These are phyloP conservation scores for Solanum ossicruentum DNA, from an alignment of 257 asterid genomes.

Conservation along the genomic window DNA sequence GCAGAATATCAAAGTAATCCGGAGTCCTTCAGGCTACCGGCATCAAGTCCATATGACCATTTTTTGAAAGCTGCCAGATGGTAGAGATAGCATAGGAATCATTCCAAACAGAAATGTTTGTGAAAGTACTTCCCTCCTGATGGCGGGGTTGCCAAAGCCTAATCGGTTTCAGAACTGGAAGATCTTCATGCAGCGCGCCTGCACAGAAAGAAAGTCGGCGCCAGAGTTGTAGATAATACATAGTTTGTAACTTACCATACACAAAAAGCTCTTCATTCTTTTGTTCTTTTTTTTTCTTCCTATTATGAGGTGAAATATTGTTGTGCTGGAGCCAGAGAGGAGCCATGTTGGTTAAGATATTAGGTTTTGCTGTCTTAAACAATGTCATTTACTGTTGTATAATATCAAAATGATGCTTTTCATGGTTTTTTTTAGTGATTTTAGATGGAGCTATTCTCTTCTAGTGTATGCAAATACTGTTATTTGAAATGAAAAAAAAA, in stretches of 20 bases:
- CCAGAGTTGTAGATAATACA: constrained; percentile 5
- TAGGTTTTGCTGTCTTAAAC: background rate
- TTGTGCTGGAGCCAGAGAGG: constrained; percentile 1
- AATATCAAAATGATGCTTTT: background rate
- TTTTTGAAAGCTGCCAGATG: constrained; percentile 92
- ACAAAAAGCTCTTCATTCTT: constrained; percentile 17
- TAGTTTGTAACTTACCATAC: constrained; percentile 1
- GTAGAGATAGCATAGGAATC: constrained; percentile 13
- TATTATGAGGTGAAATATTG: background rate
- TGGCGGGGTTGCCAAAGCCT: background rate
- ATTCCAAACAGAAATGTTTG: background rate
- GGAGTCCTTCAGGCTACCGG: constrained; percentile 51
- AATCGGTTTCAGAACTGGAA: background rate
- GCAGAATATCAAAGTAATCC: constrained; percentile 44
- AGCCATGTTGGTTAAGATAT: constrained; percentile 3
- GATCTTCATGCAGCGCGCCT: background rate
- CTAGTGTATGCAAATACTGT: background rate
- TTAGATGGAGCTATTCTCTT: background rate
- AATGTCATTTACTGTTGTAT: background rate
- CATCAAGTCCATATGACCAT: constrained; percentile 75
- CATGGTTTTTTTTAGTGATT: background rate
- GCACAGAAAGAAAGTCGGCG: background rate
- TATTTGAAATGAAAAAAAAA: background rate
- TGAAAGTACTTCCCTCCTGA: background rate
- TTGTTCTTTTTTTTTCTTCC: background rate